These are phyloP conservation scores for Acrocalymma vagum DNA, from an alignment of 2,329 filamentous ascomycete species.

Conservation along the genomic window DNA sequence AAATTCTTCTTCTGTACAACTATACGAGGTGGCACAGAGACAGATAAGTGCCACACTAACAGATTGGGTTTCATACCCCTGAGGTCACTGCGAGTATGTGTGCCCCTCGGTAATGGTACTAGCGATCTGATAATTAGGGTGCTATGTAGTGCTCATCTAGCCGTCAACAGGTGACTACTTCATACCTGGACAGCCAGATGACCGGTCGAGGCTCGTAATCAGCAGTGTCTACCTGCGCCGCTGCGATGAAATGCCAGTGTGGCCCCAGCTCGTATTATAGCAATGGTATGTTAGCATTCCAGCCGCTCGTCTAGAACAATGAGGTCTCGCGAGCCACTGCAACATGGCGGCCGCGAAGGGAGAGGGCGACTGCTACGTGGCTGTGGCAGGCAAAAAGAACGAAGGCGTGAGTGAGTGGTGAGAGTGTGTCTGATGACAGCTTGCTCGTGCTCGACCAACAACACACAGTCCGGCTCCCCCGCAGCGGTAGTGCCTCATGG, in stretches of 20 bases:
- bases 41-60: conserved; percentile 7
- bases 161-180: too few species aligned
- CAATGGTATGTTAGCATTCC: conserved; percentile 7
- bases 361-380: conserved; percentile 8
- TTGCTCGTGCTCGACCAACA: conserved; percentile 18
- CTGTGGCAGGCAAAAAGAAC: background rate
- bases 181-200: too few species aligned
- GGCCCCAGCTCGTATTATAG: conserved; percentile 1
- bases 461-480: conserved; percentile 2
- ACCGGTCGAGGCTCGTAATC: too few species aligned
- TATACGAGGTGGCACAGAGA: conserved; percentile 7
- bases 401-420: background rate
- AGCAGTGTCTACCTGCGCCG: too few species aligned
- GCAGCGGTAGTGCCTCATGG: too few species aligned
- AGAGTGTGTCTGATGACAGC: conserved; percentile 1
- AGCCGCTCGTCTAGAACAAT: conserved; percentile 16
- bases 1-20: background rate
- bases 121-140: too few species aligned
- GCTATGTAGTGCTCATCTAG: too few species aligned
- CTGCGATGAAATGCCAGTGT: too few species aligned
- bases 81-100: conserved; percentile 4
- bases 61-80: conserved; percentile 9
- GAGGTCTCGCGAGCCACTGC: conserved; percentile 9
- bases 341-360: conserved; percentile 5
- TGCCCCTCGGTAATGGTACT: too few species aligned